Conservation (phyloP, 208 protist genomes). For the Acanthamoeba sp. region DNA sequence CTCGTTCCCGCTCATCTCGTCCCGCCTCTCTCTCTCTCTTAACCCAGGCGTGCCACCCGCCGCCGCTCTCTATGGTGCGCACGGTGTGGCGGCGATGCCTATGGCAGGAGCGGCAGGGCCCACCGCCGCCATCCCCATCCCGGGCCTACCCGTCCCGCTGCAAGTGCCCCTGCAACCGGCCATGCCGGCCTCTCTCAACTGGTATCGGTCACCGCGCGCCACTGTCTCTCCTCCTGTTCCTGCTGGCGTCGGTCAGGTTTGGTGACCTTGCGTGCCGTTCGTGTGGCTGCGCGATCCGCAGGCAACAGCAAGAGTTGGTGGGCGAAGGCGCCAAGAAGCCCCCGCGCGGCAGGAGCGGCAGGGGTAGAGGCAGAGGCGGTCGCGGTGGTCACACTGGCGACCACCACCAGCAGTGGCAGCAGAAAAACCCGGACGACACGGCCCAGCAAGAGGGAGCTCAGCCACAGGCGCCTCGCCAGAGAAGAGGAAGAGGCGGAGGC, state of each 20-base stretch:
- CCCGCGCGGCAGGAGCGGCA: not conserved
- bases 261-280: not conserved
- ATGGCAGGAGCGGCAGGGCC: not conserved
- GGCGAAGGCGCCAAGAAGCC: slow-evolving; percentile 5
- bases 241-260: not conserved
- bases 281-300: not conserved
- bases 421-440: not conserved
- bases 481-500: not conserved
- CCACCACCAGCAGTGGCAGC: not conserved
- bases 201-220: not conserved
- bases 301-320: slow-evolving; percentile 2
- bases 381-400: not conserved
- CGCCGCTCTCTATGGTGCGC: not conserved
- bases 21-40: not conserved
- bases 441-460: not conserved
- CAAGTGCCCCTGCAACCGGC: not conserved
- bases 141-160: not conserved
- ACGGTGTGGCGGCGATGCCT: not conserved
- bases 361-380: not conserved
- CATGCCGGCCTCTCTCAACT: not conserved
- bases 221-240: not conserved
- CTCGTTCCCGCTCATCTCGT: not conserved
- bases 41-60: not conserved
- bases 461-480: not conserved
- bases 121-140: not conserved